These are phyloP conservation scores for Debaryomycetaceae sp. DNA, from an alignment of 1,139 yeast species.

Conservation along the genomic window DNA sequence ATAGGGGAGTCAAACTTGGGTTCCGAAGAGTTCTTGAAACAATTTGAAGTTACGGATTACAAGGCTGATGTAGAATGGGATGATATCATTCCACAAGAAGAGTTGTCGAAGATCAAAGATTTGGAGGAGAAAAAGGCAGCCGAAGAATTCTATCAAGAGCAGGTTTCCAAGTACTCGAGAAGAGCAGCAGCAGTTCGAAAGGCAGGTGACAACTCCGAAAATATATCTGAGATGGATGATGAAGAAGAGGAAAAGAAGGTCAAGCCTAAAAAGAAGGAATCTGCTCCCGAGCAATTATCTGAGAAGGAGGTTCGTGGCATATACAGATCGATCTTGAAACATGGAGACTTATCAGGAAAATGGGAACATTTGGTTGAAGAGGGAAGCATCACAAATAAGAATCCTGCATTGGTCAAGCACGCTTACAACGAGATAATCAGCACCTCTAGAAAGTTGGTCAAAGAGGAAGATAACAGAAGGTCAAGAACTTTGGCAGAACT, in stretches of 20 bases:
- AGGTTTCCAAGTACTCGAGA: conserved; percentile 80
- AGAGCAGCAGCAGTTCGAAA: conserved; percentile 71
- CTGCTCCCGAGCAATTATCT: conserved; percentile 57
- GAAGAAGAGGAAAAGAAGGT: conserved; percentile 26
- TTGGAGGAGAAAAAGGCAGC: conserved; percentile 86
- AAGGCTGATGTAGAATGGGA: conserved; percentile 99
- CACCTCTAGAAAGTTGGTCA: conserved; percentile 59
- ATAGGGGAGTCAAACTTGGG: conserved; percentile 95
- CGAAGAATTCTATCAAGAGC: conserved; percentile 83
- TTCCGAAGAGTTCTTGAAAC: conserved; percentile 95
- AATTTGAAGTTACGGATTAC: conserved; percentile 97
- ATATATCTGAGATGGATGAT: conserved; percentile 35
- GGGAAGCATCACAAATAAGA: conserved; percentile 82
- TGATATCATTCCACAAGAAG: conserved; percentile 96
- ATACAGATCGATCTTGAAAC: conserved; percentile 75
- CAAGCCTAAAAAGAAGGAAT: conserved; percentile 26
- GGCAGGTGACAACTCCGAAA: conserved; percentile 45
- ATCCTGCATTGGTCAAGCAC: conserved; percentile 75
- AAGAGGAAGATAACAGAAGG: conserved; percentile 66
- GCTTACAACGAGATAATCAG: conserved; percentile 70
- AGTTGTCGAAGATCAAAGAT: conserved; percentile 80
- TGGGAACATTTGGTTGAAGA: conserved; percentile 90
- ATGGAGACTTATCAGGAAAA: conserved; percentile 76
- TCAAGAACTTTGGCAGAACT: conserved; percentile 51
- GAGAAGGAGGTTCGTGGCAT: conserved; percentile 88